Evolutionary conservation across 148 eudicot species (phyloP), one percentile per base, ranked within the genome.

Genomic region (Fallopia convolvulus): DNA sequence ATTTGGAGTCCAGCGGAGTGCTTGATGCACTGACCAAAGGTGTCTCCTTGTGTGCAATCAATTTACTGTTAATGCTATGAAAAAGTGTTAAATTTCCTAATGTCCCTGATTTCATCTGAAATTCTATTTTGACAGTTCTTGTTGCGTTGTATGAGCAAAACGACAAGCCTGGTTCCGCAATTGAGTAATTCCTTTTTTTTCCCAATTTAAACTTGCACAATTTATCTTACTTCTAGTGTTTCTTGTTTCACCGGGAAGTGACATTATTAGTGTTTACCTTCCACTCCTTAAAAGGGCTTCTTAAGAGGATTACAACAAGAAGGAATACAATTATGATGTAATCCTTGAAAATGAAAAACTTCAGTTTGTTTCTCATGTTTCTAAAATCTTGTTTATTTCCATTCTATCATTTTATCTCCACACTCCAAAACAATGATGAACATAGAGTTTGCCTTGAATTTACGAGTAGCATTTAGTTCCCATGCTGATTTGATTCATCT

Each of bases 1-100:
- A 94, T 74, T 81, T 94, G 61, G 98, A 94, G 74, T 88, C 98
- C 60, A 92, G 87, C 41, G 98, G 98, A 76, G 96, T 87, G 73
- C 86, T 89, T 80, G 98, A 94, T 82, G 90, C 92, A 76, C 83
- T 94, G 77, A 94, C 97, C 7, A 94, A 92, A 92, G 97, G 98
- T 92, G 72, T 74, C 14, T 74, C 68, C 41, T 53, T 8, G 39
- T n/a, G 32, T 46, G 23, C 46, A 74, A 49, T 46, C 23, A 30
- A 5, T 32, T 55, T 2, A 39, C 49, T 48, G 39, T 18, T 72
- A 32, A 30, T 70, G 72, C 72, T 55, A 23, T 21, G 15, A 53
- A 8, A 26, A 36, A 50, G 20, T 7, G 50, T 77, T 61, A 40
- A 47, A 71, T 71, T 71, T 23, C 26, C 12, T 18, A 71, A 17